Evolutionary conservation across 345 rosid genomes (phyloP).

Genomic region (Dimocarpus longan): DNA sequence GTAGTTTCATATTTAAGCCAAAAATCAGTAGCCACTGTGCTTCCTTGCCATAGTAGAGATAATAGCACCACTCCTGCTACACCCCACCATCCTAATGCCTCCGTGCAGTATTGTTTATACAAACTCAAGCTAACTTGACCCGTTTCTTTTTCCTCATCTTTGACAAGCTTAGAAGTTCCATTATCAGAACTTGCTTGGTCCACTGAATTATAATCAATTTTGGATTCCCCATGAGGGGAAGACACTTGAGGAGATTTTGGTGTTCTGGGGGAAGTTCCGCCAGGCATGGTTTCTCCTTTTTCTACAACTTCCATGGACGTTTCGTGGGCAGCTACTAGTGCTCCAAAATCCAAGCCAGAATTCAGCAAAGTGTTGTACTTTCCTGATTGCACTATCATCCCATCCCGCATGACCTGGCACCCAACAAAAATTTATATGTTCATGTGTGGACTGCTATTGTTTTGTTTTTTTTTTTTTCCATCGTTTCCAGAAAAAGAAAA

Average conservation of each 20-base stretch:
- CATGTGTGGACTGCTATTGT: not conserved
- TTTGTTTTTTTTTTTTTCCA: not conserved
- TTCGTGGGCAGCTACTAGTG: constrained; percentile 85
- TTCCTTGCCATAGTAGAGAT: constrained; percentile 70
- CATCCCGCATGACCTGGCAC: constrained; percentile 88
- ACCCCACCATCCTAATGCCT: constrained; percentile 97
- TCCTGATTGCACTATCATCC: constrained; percentile 84
- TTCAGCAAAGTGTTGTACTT: constrained; percentile 59
- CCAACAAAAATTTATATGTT: not conserved
- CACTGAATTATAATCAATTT: constrained; percentile 48
- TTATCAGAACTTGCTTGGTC: constrained; percentile 43
- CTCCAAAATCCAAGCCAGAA: constrained; percentile 71
- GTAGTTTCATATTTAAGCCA: constrained; percentile 93
- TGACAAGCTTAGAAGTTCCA: constrained; percentile 70
- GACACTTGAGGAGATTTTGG: constrained; percentile 37
- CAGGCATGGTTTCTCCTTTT: constrained; percentile 31
- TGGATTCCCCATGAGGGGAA: constrained; percentile 43
- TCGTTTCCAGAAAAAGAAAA: not conserved
- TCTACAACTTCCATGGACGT: constrained; percentile 86
- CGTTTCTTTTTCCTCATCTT: constrained; percentile 85
- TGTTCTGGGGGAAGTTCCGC: constrained; percentile 36
- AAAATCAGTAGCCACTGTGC: constrained; percentile 83
- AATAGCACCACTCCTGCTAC: constrained; percentile 49
- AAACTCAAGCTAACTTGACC: constrained; percentile 75
- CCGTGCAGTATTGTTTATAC: constrained; percentile 76